Evolutionary conservation across 495 filamentous ascomycete genomes (phyloP), one percentile per base, ranked within the genome.

Genomic region (Lindgomyces ingoldianus): DNA sequence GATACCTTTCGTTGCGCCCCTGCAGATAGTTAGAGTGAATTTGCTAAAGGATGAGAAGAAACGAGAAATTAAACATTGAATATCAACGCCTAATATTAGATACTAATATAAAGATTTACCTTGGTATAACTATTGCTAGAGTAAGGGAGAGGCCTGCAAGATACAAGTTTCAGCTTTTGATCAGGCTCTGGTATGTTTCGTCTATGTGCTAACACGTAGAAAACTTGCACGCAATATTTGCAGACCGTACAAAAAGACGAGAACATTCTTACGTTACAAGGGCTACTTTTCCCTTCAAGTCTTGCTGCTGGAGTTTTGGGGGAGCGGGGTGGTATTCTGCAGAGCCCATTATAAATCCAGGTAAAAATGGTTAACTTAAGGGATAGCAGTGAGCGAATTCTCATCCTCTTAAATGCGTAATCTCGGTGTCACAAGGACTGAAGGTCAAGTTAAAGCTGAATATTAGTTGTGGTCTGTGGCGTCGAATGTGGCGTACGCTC

Each of bases 1-100:
- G 36, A 72, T 72, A 44, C 70, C 70, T 72, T 70, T 67, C 3
- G 61, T 67, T 49, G 65, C 70, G n/a, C 70, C 70, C 19, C 63
- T 67, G 49, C 46, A 26, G n/a, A 41, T 24, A 21, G 36, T 8
- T 68, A 36, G 60, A 58, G n/a, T 1, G 29, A 36, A 45, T 57
- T 19, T 8, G 4, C 9, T 49, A 12, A 18, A 27, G 33, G 30
- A 47, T 36, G 57, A 16, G 6, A 30, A 33, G 18, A 3, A 4
- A 30, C 39, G 26, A 45, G 25, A 3, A n/a, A n/a, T 4, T 45
- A 29, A 49, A 39, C 21, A 41, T 11, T 22, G 24, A 51, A 51
- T 11, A 8, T n/a, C n/a, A n/a, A n/a, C n/a, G n/a, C n/a, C n/a
- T n/a, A n/a, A n/a, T n/a, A n/a, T n/a, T n/a, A n/a, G n/a, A n/a